Conservation (phyloP, 306 rosid genomes). For the Rosa chinensis region DNA sequence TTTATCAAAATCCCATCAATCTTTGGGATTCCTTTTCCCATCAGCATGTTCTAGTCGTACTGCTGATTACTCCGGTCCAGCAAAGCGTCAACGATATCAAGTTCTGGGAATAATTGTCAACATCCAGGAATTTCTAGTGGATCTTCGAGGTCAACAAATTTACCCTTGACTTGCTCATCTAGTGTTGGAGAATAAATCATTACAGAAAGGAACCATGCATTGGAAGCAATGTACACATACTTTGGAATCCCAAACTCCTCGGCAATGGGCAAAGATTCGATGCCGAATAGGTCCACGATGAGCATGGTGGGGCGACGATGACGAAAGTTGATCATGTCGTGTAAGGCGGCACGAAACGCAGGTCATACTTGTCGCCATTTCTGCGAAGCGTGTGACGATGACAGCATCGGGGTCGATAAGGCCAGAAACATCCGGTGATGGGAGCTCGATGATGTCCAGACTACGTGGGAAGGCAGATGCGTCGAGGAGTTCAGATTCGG, state of each 20-base stretch:
- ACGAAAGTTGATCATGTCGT: not conserved
- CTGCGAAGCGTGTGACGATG: conserved; percentile 4
- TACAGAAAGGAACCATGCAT: conserved; percentile 48
- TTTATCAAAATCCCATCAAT: conserved; percentile 52
- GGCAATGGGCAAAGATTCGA: conserved; percentile 38
- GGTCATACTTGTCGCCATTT: conserved; percentile 28
- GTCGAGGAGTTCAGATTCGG: conserved; percentile 25
- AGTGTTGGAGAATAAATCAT: conserved; percentile 27
- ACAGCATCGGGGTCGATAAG: conserved; percentile 2
- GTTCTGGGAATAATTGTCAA: conserved; percentile 28
- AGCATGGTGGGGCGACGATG: conserved; percentile 29
- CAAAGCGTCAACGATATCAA: conserved; percentile 35
- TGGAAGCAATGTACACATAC: conserved; percentile 36
- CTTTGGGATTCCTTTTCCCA: not conserved
- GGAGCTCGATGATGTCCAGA: conserved; percentile 36
- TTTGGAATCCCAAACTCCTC: conserved; percentile 43
- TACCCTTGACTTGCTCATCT: conserved; percentile 30
- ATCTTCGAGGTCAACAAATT: conserved; percentile 30
- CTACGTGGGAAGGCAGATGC: conserved; percentile 16
- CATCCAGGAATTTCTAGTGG: conserved; percentile 40
- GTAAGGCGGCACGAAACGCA: not conserved
- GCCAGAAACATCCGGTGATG: conserved; percentile 16
- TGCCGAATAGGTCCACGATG: conserved; percentile 50
- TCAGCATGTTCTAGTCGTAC: conserved; percentile 15
- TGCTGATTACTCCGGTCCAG: conserved; percentile 14